phyloP scores from a whole-genome alignment of 176 grass and related monocot species.

The Guadua angustifolia region DNA sequence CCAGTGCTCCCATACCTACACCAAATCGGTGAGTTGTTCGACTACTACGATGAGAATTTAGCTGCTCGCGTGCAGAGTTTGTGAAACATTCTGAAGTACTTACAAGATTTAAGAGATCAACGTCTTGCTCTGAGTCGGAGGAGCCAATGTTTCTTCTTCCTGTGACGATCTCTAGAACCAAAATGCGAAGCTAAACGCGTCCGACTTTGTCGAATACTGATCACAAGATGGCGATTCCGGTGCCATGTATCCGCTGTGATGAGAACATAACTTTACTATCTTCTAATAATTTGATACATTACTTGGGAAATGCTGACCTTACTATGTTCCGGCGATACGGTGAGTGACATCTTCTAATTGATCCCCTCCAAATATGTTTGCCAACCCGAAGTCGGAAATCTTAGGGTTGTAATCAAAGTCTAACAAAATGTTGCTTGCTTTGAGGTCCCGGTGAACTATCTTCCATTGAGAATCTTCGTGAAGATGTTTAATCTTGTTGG shows the following conservation, averaged over 20 bases:
- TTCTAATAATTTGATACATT: too few species aligned
- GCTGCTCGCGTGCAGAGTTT: too few species aligned
- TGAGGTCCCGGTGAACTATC: conserved; percentile 60
- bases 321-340: conserved; percentile 56
- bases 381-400: conserved; percentile 67
- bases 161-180: conserved; percentile 63
- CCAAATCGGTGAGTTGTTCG: too few species aligned
- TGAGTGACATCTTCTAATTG: conserved; percentile 49
- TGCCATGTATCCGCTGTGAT: neutral
- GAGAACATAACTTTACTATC: too few species aligned
- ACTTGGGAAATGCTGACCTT: neutral
- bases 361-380: conserved; percentile 50
- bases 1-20: too few species aligned
- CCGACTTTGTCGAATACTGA: conserved; percentile 59
- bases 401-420: conserved; percentile 57
- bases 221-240: conserved; percentile 55
- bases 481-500: too few species aligned
- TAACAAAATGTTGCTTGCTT: conserved; percentile 41
- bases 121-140: neutral
- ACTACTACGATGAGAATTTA: too few species aligned
- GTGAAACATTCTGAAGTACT: neutral
- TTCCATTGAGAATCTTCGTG: conserved; percentile 65
- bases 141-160: conserved; percentile 50
- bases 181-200: conserved; percentile 59
- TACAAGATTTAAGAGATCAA: conserved; percentile 52